phyloP scores from a whole-genome alignment of 148 eudicot species.

The Rhododendron molle region DNA sequence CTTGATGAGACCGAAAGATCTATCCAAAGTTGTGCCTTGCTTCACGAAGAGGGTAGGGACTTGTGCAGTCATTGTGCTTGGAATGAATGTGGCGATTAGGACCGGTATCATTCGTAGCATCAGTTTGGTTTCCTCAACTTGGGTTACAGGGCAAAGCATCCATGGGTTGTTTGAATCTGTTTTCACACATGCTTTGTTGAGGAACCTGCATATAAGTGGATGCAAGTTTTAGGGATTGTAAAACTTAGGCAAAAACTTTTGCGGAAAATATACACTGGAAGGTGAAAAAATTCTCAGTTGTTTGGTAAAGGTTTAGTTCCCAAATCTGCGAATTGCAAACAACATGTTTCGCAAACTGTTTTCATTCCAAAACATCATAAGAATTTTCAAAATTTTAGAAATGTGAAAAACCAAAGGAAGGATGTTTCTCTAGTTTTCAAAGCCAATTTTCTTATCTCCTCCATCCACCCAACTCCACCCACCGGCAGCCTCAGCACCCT shows the following conservation, averaged over 20 bases:
- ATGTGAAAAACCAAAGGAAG: no score
- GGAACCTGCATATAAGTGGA: conserved; percentile 23
- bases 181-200: conserved; percentile 11
- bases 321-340: no score
- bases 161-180: conserved; percentile 44
- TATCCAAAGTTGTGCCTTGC: conserved; percentile 64
- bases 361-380: no score
- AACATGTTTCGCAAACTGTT: no score
- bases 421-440: no score
- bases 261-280: neutral
- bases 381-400: no score
- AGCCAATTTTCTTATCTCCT: no score
- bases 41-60: conserved; percentile 64
- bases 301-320: no score
- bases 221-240: neutral
- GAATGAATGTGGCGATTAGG: conserved; percentile 45
- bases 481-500: no score
- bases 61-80: conserved; percentile 70
- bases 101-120: conserved; percentile 70
- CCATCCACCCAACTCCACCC: no score
- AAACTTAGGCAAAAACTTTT: neutral
- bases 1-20: conserved; percentile 41
- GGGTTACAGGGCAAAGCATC: conserved; percentile 61
- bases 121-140: conserved; percentile 82
- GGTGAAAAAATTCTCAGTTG: no score